Evolutionary conservation across 140 eudicot species (phyloP).

Genomic region (Bidens hawaiensis): DNA sequence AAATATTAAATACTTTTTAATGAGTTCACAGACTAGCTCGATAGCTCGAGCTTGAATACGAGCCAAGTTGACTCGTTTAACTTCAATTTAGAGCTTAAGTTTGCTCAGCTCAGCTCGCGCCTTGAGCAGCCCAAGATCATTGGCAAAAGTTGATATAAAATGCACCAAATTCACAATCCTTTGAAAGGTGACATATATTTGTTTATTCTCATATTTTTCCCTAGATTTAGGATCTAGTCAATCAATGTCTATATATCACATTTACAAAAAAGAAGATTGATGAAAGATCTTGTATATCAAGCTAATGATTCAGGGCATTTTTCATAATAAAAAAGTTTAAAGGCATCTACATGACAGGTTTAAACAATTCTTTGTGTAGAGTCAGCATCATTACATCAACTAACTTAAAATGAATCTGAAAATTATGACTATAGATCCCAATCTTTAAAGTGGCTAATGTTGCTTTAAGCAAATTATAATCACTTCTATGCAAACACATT

Average conservation of each 20-base stretch:
- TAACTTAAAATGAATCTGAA: slow-evolving; percentile 26
- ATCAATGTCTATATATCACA: not conserved
- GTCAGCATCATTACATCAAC: slow-evolving; percentile 42
- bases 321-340: slow-evolving; percentile 33
- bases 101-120: no score
- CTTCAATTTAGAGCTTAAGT: not conserved
- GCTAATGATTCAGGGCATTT: slow-evolving; percentile 30
- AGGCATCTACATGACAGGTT: slow-evolving; percentile 28
- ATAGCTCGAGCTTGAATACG: not conserved
- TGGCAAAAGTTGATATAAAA: no score
- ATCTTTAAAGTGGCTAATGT: slow-evolving; percentile 30
- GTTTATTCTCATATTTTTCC: not conserved
- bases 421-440: slow-evolving; percentile 20
- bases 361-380: slow-evolving; percentile 20
- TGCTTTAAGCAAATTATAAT: slow-evolving; percentile 31
- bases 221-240: not conserved
- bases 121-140: no score
- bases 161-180: not conserved
- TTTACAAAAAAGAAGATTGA: not conserved
- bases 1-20: no score
- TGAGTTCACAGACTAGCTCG: not conserved
- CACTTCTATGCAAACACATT: slow-evolving; percentile 19
- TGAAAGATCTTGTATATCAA: slow-evolving; percentile 28
- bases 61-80: not conserved
- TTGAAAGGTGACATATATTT: no score